These are phyloP conservation scores for Botryotinia calthae DNA, from an alignment of 2,329 filamentous ascomycete genomes.

Conservation along the genomic window DNA sequence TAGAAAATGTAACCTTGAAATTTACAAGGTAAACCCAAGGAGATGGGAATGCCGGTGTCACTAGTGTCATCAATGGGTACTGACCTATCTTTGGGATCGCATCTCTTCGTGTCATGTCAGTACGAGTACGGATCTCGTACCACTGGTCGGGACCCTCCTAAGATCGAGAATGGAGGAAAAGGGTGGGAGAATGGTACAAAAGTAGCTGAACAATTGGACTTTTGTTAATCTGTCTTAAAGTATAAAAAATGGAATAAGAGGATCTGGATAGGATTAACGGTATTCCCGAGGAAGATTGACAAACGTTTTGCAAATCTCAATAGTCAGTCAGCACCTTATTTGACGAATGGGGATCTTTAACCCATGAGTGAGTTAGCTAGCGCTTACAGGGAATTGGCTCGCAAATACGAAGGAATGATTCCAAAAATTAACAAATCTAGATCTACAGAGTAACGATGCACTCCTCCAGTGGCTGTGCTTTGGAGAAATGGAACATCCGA, in stretches of 20 bases:
- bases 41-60: not conserved
- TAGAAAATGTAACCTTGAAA: not conserved
- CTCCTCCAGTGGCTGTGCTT: not conserved
- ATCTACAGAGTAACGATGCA: not conserved
- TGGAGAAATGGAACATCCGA: constrained; percentile 10
- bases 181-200: not conserved
- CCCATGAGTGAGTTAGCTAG: not conserved
- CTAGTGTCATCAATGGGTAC: not conserved
- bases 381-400: not conserved
- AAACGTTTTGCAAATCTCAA: not conserved
- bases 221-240: not conserved
- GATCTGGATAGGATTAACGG: not conserved
- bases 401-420: not conserved
- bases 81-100: not conserved
- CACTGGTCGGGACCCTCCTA: not conserved
- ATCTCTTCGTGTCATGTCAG: not conserved
- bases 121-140: not conserved
- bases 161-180: not conserved
- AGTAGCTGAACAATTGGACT: not conserved
- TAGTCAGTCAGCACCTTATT: constrained; percentile 8
- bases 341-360: not conserved
- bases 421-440: not conserved
- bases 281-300: not conserved
- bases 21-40: not conserved
- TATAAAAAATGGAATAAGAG: not conserved